Base-by-base conservation (phyloP, 75 land plant species). In the Cunninghamia lanceolata region DNA sequence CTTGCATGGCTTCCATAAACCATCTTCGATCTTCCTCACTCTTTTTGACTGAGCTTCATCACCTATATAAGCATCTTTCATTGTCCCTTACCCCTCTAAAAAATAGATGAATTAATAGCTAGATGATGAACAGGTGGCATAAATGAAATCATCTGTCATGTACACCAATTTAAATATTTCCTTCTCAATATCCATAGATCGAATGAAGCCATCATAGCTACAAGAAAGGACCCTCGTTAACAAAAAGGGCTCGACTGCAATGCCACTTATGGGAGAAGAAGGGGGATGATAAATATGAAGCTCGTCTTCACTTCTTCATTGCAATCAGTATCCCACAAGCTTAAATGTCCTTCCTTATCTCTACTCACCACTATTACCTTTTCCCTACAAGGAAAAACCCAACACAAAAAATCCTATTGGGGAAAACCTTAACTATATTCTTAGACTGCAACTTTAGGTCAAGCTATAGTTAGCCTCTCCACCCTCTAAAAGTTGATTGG, bases 1-100 rank as follows among this genome's bases (percentile, higher is more conserved):
- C 77, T 90, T 98, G 93, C 99, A 98, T 98, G 1, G 99, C 99
- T 87, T 98, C 99, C 92, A 92, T 89, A 63, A 98, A 98, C 99
- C 99, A 98, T 89, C 84, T 94, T 63, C 94, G 86, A 80, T 98
- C 99, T 89, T 95, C 97, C 88, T 98, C 99, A 85, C 99, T 98
- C n/a, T n/a, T n/a, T n/a, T n/a, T n/a, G n/a, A n/a, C n/a, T n/a
- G n/a, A n/a, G n/a, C n/a, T n/a, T n/a, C n/a, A n/a, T n/a, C n/a
- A n/a, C n/a, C n/a, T n/a, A n/a, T n/a, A n/a, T n/a, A n/a, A n/a
- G n/a, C n/a, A n/a, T n/a, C n/a, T n/a, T n/a, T n/a, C n/a, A n/a
- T n/a, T n/a, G n/a, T n/a, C n/a, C n/a, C n/a, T n/a, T n/a, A n/a
- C n/a, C n/a, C n/a, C n/a, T n/a, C n/a, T n/a, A n/a, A n/a, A n/a